Conservation (phyloP, 2,329 filamentous ascomycete genomes). For the Microcyclospora pomicola region DNA sequence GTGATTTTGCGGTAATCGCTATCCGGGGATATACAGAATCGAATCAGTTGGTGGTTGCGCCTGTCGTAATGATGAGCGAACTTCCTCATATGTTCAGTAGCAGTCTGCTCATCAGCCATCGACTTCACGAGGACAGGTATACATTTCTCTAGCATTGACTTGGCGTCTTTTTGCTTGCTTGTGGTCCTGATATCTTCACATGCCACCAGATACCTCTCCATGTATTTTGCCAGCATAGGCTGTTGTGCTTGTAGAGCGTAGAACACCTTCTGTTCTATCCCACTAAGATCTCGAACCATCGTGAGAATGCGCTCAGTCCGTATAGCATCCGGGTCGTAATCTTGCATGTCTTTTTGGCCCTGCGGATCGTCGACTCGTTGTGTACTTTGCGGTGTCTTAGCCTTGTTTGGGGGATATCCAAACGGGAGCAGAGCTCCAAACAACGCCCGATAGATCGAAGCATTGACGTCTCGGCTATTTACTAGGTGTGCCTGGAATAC, state of each 20-base stretch:
- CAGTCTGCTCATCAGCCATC: conserved; percentile 61
- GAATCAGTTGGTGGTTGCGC: conserved; percentile 75
- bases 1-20: conserved; percentile 86
- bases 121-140: conserved; percentile 60
- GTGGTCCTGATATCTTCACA: conserved; percentile 45
- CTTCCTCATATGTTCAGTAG: conserved; percentile 66
- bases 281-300: conserved; percentile 64
- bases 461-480: conserved; percentile 75
- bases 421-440: conserved; percentile 84
- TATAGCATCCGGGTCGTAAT: conserved; percentile 57
- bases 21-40: conserved; percentile 69
- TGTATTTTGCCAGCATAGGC: conserved; percentile 55
- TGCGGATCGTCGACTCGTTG: conserved; percentile 51
- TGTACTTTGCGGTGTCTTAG: conserved; percentile 35
- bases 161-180: conserved; percentile 51
- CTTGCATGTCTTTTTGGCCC: conserved; percentile 24
- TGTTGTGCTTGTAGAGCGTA: conserved; percentile 74
- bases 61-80: conserved; percentile 88
- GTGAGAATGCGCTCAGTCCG: conserved; percentile 74
- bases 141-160: conserved; percentile 56
- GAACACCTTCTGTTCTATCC: conserved; percentile 70
- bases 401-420: conserved; percentile 62
- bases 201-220: conserved; percentile 64
- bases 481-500: conserved; percentile 83
- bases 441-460: conserved; percentile 68